Evolutionary conservation across 331 rosid genomes (phyloP).

Genomic region (Stylosanthes scabra): DNA sequence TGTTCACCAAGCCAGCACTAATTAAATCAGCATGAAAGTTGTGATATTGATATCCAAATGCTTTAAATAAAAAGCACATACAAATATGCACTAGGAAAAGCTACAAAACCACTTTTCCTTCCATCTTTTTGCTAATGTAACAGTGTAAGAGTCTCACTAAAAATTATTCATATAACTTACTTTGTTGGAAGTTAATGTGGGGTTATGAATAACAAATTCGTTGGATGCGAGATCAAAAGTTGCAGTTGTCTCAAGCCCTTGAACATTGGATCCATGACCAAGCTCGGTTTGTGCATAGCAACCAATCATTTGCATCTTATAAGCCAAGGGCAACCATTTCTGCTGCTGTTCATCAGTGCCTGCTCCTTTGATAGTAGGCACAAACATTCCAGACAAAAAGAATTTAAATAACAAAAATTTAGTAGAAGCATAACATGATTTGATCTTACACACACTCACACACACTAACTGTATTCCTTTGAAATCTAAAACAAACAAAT

Average conservation of each 20-base stretch:
- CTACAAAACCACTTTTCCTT: constrained; percentile 11
- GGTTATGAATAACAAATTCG: constrained; percentile 87
- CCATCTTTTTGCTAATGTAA: constrained; percentile 8
- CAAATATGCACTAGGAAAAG: neutral
- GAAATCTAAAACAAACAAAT: constrained; percentile 28
- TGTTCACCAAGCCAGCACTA: constrained; percentile 99
- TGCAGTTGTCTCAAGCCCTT: constrained; percentile 98
- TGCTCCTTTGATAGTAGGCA: constrained; percentile 87
- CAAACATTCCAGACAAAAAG: constrained; percentile 81
- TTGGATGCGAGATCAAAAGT: constrained; percentile 85
- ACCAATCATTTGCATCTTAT: constrained; percentile 94
- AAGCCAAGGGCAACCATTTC: constrained; percentile 92
- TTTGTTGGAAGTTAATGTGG: constrained; percentile 94
- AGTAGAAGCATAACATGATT: constrained; percentile 14
- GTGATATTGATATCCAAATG: constrained; percentile 36
- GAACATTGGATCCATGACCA: constrained; percentile 98
- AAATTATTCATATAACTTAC: constrained; percentile 54
- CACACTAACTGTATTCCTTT: neutral
- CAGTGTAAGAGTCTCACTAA: constrained; percentile 2
- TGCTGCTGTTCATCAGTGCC: constrained; percentile 93
- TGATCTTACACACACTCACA: constrained; percentile 14
- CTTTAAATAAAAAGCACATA: constrained; percentile 4
- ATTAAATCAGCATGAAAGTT: constrained; percentile 37
- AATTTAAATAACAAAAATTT: constrained; percentile 26
- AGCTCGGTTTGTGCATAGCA: constrained; percentile 99